phyloP scores from a whole-genome alignment of 495 filamentous ascomycete species.

The Neurospora sp. region DNA sequence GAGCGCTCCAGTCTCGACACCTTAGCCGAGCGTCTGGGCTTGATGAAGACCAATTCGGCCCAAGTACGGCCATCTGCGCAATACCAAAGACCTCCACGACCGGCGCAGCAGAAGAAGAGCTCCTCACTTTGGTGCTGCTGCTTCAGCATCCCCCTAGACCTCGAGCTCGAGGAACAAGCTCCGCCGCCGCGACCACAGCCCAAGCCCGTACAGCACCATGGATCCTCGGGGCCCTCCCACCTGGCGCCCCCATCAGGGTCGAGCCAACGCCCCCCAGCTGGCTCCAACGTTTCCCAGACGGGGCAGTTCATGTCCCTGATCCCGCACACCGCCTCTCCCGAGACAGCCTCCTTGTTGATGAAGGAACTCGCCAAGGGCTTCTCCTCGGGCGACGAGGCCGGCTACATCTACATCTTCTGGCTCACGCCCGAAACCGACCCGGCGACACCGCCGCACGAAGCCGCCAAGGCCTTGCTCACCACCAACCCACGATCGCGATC shows the following conservation, averaged over 20 bases:
- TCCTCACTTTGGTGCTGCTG: conserved; percentile 31
- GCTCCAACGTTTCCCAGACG: conserved; percentile 29
- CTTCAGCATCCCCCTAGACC: conserved; percentile 24
- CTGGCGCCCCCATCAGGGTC: conserved; percentile 1
- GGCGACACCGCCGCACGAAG: conserved; percentile 42
- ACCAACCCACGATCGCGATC: conserved; percentile 27
- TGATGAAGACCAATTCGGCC: conserved; percentile 34
- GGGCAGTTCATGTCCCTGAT: conserved; percentile 56
- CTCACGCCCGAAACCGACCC: conserved; percentile 50
- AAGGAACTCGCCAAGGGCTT: conserved; percentile 76
- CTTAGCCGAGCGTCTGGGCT: conserved; percentile 64
- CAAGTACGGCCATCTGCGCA: conserved; percentile 5
- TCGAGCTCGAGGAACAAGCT: conserved; percentile 22
- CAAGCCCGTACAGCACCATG: conserved; percentile 26
- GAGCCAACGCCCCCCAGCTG: conserved; percentile 13
- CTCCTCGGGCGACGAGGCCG: conserved; percentile 65
- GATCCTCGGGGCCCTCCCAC: conserved; percentile 15
- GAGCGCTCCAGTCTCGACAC: conserved; percentile 73
- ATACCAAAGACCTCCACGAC: conserved; percentile 14
- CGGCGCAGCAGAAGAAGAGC: conserved; percentile 21
- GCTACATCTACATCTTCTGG: conserved; percentile 99
- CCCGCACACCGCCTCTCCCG: conserved; percentile 49
- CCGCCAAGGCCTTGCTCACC: conserved; percentile 48
- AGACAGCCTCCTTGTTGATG: conserved; percentile 54
- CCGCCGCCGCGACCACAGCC: conserved; percentile 29